Evolutionary conservation across 306 rosid species (phyloP), one percentile per base, ranked within the genome.

Genomic region (Fagus crenata): DNA sequence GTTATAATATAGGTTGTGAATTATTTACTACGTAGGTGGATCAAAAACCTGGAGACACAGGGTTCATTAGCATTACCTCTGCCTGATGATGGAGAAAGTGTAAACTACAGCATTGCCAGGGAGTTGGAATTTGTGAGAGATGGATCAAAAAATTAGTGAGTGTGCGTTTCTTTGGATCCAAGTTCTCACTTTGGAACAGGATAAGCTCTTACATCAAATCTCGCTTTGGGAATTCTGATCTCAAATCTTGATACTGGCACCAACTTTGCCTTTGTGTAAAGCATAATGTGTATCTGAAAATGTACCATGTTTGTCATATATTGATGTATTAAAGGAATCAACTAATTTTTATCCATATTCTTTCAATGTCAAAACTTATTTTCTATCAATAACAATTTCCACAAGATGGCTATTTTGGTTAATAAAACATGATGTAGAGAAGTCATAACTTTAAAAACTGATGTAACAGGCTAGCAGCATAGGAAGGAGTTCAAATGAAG

Each of bases 1-100:
- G 28, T 22, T 46, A 39, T n/a, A 11, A 35, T 31, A 74, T 84
- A 94, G 97, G 92, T 94, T 35, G 90, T 94, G 79, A 90, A 94
- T 76, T 94, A 88, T 81, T 79, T 94, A 71, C 76, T 94, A 18
- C 95, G 95, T 0, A 96, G 98, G 74, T 94, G 98, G 98, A 94
- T 94, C 3, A 86, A 59, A 75, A 90, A 87, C 91, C 60, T 90
- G 1, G 98, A 94, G 81, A 84, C 92, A 11, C 7, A 76, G 35
- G 92, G 92, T 75, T 76, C 81, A 43, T 64, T 79, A 17, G 80
- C 88, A 69, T 81, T 94, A 22, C 98, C 98, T 71, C 74, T 93
- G 72, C 86, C 92, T 73, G 98, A 85, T 76, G 86, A 83, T 58
- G 37, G 81, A 17, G 88, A 82, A 61, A 71, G 72, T 33, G 17